Base-by-base conservation (phyloP, 441 rosid species). In the Jatropha multifida region DNA sequence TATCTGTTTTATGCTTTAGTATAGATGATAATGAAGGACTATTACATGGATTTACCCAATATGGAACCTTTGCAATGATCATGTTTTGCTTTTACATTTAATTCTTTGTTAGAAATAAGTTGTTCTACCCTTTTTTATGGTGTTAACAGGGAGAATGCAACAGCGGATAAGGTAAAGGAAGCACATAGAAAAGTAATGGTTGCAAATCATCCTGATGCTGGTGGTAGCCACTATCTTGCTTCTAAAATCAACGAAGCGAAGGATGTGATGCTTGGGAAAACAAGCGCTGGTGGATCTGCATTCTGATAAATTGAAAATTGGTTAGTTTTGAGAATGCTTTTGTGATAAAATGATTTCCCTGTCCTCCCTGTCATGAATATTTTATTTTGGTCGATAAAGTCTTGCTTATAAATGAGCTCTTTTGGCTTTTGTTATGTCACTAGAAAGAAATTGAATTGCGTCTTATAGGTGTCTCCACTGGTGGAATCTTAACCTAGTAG, bases 171-270 rank as follows among this genome's bases (percentile, higher is more conserved):
- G 72, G 89, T 89, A 68, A 86, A 86, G 81, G 90, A 86, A 86
- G 94, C 92, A 44, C 89, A 90, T 71, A 83, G 91, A 81, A 85
- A 58, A 79, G 94, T 88, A n/a, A 88, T 90, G 92, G 90, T 87
- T 60, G 94, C 92, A 74, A 88, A 88, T 82, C 94, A 88, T 79
- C 94, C 92, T 18, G 92, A 88, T 73, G 92, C 90, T 27, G 91
- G 93, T 38, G 93, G 91, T 68, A 86, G 93, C 77, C 91, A 88
- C 80, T 90, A 83, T 84, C 74, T 89, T 37, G 91, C 92, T 4
- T 88, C 92, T 48, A 90, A 90, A 74, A 84, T 88, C 77, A 90
- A 88, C 40, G 94, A 90, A 80, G 94, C 92, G 59, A 88, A 86
- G 74, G 92, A 88, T 12, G 79, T 85, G 52, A 85, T 88, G 90